A percentile compares a stretch with the other conserved stretches of the same genome.
phyloP scores from a whole-genome alignment of 2,329 filamentous ascomycete species.

The Colletotrichum tamarilloi region DNA sequence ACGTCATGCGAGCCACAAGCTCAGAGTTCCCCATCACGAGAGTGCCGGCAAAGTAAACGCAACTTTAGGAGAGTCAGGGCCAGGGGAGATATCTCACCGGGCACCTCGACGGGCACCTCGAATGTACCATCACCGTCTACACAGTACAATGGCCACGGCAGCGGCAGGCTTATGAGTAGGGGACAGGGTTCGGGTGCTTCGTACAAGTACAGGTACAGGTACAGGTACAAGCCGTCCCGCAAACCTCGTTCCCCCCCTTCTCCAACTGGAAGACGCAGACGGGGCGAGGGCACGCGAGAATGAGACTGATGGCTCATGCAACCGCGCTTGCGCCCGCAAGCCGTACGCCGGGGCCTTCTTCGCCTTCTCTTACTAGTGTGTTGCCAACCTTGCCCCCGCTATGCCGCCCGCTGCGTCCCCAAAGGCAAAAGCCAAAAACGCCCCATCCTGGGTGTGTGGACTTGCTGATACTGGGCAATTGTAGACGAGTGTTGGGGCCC shows the following conservation, averaged over 20 bases:
- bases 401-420: conserved; percentile 32
- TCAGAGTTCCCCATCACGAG: conserved; percentile 3
- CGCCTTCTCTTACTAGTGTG: conserved; percentile 26
- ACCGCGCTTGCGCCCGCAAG: conserved; percentile 29
- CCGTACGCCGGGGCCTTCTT: conserved; percentile 10
- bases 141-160: not conserved
- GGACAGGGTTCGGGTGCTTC: not conserved
- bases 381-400: conserved; percentile 30
- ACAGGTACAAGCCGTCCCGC: not conserved
- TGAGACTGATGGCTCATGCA: conserved; percentile 32
- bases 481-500: conserved; percentile 9
- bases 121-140: no score
- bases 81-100: not conserved
- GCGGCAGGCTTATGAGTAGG: not conserved
- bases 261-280: not conserved
- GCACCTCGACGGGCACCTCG: not conserved
- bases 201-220: not conserved
- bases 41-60: not conserved
- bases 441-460: conserved; percentile 19
- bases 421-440: conserved; percentile 32
- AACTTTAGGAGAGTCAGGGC: not conserved
- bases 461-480: conserved; percentile 13
- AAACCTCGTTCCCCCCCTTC: not conserved
- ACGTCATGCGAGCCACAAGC: not conserved
- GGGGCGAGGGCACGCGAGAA: conserved; percentile 16